Evolutionary conservation across 2,329 filamentous ascomycete species (phyloP), one percentile per base, ranked within the genome.

Genomic region (Cyphellophora europaea): DNA sequence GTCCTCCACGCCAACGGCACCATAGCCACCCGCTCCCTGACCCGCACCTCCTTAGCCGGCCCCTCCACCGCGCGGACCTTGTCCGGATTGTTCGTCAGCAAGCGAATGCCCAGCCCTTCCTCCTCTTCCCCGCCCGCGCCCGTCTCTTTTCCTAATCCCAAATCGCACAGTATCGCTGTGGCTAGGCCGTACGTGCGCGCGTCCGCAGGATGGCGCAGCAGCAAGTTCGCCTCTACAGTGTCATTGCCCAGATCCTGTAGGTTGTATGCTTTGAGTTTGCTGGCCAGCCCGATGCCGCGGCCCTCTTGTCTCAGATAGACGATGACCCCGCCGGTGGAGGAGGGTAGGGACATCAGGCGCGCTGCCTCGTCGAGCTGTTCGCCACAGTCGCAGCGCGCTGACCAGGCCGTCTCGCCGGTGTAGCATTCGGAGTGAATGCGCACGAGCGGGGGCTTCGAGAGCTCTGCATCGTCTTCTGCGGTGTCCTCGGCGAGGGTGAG

Each of bases 391-490:
- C 91, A 98, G 17, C 91, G 79, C 21, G 91, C 89, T 5, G 88
- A 95, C 91, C 91, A 96, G 1, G 93, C 91, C 1, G 91, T 98
- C 67, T 98, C 91, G 40, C 91, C 91, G 0, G 91, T 98, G 60
- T 98, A 98, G 63, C 91, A 98, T 61, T 98, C 91, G 3, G 85
- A 93, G 59, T 98, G 91, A 54, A 98, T 98, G 38, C 91, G 75
- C 30, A 98, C 89, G 25, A 98, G 67, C 0, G 91, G 85, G 1
- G 81, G 60, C 27, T 45, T 49, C 30, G 17, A 13, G 15, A 19
- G 15, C 8, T 32, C 18, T 16, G n/a, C 18, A 6, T 17, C 11
- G 14, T 17, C 15, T 3, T 3, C 15, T 3, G 12, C 8, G 16
- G 12, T 13, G n/a, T 30, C n/a, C n/a, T 30, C 8, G 28, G 12